A percentile compares a stretch with the other conserved stretches of the same genome.
phyloP scores from a whole-genome alignment of 139 green algal genomes.

The Coelastrella sp. region DNA sequence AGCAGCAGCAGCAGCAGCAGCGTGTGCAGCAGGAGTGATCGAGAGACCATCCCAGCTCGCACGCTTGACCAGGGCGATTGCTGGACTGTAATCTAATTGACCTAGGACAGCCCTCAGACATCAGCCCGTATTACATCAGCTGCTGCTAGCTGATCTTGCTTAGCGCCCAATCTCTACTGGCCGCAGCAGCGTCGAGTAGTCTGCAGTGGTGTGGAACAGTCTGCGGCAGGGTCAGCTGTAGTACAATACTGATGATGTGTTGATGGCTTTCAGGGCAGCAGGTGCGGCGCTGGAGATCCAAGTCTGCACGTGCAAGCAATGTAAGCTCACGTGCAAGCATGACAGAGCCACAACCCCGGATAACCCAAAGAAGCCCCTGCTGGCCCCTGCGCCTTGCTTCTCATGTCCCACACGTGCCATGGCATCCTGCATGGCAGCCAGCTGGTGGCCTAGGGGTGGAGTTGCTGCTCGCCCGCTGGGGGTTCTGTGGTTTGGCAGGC shows the following conservation, averaged over 20 bases:
- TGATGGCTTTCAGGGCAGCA: slow-evolving; percentile 13
- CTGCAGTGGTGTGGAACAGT: background rate
- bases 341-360: too few relatives aligned
- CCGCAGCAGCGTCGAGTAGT: background rate
- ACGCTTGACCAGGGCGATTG: background rate
- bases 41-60: background rate
- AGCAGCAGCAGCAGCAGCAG: too few relatives aligned
- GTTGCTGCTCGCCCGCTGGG: background rate
- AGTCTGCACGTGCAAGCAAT: background rate
- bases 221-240: slow-evolving; percentile 16
- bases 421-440: slow-evolving; percentile 15
- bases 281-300: background rate
- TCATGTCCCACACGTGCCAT: background rate
- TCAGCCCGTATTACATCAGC: slow-evolving; percentile 21
- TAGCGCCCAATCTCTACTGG: too few relatives aligned
- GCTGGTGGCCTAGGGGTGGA: background rate
- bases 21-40: background rate
- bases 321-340: background rate
- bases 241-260: background rate
- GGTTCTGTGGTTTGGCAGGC: background rate
- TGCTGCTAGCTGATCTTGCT: slow-evolving; percentile 10
- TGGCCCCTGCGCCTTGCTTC: background rate
- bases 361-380: too few relatives aligned
- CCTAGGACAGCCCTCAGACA: background rate
- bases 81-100: background rate